Conservation (phyloP, 139 green algal species). For the Chlorella sorokiniana region DNA sequence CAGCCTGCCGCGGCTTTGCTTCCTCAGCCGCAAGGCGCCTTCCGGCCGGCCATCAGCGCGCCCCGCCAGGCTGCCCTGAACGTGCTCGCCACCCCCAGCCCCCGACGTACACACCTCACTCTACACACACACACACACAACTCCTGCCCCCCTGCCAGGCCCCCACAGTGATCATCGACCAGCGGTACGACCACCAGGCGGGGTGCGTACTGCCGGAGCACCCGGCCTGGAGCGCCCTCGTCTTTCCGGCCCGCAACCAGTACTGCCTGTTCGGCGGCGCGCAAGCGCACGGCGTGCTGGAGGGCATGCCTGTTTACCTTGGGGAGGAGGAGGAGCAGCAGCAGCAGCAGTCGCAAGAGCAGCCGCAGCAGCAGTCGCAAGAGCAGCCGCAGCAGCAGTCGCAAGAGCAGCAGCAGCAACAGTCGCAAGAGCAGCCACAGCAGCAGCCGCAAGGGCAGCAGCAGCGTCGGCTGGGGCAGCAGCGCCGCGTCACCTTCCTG, state of each 20-base stretch:
- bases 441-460: background rate
- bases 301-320: slow-evolving; percentile 22
- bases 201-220: slow-evolving; percentile 35
- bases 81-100: too few relatives aligned
- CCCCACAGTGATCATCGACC: slow-evolving; percentile 71
- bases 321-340: background rate
- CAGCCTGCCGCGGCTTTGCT: too few relatives aligned
- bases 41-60: too few relatives aligned
- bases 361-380: slow-evolving; percentile 7
- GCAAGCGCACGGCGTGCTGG: slow-evolving; percentile 71
- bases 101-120: too few relatives aligned
- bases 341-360: background rate
- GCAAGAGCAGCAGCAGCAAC: background rate
- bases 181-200: slow-evolving; percentile 49
- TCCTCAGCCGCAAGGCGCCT: too few relatives aligned
- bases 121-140: background rate
- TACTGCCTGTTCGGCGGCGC: slow-evolving; percentile 66
- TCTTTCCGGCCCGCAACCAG: slow-evolving; percentile 52
- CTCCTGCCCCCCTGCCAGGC: slow-evolving; percentile 39
- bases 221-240: slow-evolving; percentile 44
- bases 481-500: slow-evolving; percentile 54
- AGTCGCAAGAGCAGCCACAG: background rate
- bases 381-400: background rate
- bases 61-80: too few relatives aligned
- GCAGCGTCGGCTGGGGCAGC: background rate